Conservation (phyloP, 2,329 filamentous ascomycete species). For the Colletotrichum viniferum region DNA sequence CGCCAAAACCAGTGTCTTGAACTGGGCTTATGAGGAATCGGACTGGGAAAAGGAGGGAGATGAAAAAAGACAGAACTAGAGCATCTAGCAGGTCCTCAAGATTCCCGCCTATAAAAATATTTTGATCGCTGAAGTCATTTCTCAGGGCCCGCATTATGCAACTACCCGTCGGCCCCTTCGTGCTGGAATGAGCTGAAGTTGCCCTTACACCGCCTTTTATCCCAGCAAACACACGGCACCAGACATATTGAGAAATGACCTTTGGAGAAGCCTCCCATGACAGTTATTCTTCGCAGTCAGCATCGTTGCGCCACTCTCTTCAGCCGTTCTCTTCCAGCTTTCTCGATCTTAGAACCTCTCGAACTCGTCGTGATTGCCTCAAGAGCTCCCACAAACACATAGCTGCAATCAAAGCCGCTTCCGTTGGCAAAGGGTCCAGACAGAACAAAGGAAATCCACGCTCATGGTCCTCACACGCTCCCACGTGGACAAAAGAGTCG, state of each 20-base stretch:
- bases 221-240: not conserved
- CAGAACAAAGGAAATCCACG: not conserved
- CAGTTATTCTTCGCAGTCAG: not conserved
- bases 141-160: not conserved
- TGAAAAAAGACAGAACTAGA: not conserved
- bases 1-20: not conserved
- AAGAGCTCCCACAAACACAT: not conserved
- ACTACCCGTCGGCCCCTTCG: not conserved
- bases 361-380: not conserved
- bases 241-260: not conserved
- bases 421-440: not conserved
- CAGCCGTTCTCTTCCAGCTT: not conserved
- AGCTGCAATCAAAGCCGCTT: not conserved
- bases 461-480: not conserved
- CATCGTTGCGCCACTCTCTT: not conserved
- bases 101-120: not conserved
- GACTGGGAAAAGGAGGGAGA: not conserved
- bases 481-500: not conserved
- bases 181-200: not conserved
- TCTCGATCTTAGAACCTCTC: not conserved
- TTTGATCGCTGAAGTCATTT: not conserved
- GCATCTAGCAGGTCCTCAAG: not conserved
- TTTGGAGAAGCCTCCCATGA: not conserved
- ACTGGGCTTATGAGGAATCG: not conserved
- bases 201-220: not conserved